These are phyloP conservation scores for Hericium erinaceus DNA, from an alignment of 768 basidiomycete species.

Conservation along the genomic window DNA sequence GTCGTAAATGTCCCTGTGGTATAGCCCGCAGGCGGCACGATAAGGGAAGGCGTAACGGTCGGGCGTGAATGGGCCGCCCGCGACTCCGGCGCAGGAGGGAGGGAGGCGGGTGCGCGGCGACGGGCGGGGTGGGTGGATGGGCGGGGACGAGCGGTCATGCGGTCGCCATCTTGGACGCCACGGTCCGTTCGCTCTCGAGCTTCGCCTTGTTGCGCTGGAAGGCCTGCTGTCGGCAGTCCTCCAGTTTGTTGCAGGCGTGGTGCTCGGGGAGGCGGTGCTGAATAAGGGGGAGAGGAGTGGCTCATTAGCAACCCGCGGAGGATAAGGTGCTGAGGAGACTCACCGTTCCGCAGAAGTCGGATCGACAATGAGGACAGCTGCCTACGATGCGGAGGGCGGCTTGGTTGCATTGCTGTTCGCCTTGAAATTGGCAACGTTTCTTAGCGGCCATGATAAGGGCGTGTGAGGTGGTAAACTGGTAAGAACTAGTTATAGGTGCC, in stretches of 20 bases:
- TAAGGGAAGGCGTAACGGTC: neutral
- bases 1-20: conserved; percentile 3
- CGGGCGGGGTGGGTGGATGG: conserved; percentile 6
- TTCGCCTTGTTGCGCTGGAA: conserved; percentile 84
- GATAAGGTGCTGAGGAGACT: conserved; percentile 22
- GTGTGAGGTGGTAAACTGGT: conserved; percentile 12
- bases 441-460: conserved; percentile 57
- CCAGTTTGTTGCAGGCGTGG: conserved; percentile 75
- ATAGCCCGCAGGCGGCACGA: neutral
- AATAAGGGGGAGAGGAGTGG: conserved; percentile 11
- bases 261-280: conserved; percentile 88
- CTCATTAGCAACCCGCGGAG: conserved; percentile 8
- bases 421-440: conserved; percentile 76
- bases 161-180: conserved; percentile 77
- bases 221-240: conserved; percentile 80
- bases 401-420: conserved; percentile 55
- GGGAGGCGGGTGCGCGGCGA: neutral
- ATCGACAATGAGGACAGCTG: conserved; percentile 71
- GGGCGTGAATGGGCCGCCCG: neutral
- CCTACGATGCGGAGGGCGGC: conserved; percentile 80
- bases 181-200: conserved; percentile 82
- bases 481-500: neutral
- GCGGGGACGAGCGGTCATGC: conserved; percentile 33
- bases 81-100: conserved; percentile 3
- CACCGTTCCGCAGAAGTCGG: conserved; percentile 70